Evolutionary conservation across 345 rosid species (phyloP).

Genomic region (Draba incana): DNA sequence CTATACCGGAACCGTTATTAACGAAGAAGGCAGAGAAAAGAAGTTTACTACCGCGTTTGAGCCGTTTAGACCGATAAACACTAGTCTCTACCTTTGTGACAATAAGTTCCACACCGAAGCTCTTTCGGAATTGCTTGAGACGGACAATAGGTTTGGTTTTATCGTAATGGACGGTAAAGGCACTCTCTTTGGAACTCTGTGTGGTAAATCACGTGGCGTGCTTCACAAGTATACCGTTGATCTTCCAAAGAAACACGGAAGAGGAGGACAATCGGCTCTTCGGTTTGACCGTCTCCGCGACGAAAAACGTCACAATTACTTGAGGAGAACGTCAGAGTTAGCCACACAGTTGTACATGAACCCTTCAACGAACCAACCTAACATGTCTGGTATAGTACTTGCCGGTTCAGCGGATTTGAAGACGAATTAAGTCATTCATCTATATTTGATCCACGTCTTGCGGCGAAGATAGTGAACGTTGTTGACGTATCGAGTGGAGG

Average conservation of each 20-base stretch:
- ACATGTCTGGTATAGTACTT: neutral
- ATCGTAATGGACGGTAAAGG: constrained; percentile 11
- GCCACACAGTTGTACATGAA: neutral
- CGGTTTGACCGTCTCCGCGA: neutral
- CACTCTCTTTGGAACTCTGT: constrained; percentile 9
- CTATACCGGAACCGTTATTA: neutral
- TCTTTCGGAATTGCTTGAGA: neutral
- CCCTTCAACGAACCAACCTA: neutral
- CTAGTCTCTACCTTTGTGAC: constrained; percentile 19
- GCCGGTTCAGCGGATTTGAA: constrained; percentile 13
- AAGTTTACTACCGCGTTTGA: neutral
- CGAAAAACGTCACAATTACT: neutral
- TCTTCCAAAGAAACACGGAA: neutral
- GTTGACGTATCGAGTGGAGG: neutral
- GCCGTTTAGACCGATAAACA: constrained; percentile 12
- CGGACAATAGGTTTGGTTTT: constrained; percentile 8
- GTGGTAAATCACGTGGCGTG: neutral
- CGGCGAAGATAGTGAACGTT: neutral
- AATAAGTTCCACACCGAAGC: constrained; percentile 8
- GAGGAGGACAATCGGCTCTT: constrained; percentile 23
- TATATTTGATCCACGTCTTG: constrained; percentile 7
- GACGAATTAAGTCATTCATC: neutral
- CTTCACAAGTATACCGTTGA: constrained; percentile 16
- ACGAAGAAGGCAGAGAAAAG: constrained; percentile 1
- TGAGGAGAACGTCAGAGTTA: constrained; percentile 4